phyloP scores from a whole-genome alignment of 345 rosid genomes.

The Salix arbutifolia region DNA sequence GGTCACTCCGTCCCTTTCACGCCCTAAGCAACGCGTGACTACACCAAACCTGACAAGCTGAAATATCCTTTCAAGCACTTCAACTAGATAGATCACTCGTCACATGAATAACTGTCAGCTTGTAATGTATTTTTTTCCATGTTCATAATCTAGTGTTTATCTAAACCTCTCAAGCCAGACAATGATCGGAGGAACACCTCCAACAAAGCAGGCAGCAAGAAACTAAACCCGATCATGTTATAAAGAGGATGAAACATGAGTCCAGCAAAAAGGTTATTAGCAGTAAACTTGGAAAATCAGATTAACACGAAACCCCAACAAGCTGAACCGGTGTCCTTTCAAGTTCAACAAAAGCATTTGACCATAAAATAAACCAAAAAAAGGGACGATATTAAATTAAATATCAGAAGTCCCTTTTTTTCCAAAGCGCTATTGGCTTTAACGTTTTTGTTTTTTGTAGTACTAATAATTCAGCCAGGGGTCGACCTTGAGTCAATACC shows the following conservation, averaged over 20 bases:
- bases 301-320: background rate
- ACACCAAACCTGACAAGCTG: no score
- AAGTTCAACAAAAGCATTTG: background rate
- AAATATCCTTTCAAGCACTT: no score
- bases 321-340: background rate
- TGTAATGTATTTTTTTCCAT: no score
- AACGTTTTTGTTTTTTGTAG: background rate
- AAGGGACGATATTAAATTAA: constrained; percentile 1
- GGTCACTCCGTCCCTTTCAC: no score
- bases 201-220: background rate
- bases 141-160: no score
- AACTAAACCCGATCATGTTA: background rate
- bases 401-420: background rate
- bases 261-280: background rate
- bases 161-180: no score
- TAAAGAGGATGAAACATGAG: no score
- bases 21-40: background rate
- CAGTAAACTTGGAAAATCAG: background rate
- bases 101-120: no score
- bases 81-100: no score
- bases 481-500: constrained; percentile 96
- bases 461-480: constrained; percentile 28
- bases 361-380: background rate
- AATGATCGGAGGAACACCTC: no score
- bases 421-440: background rate